phyloP scores from a whole-genome alignment of 2,329 filamentous ascomycete species.

The Arthrobotrys iridis region DNA sequence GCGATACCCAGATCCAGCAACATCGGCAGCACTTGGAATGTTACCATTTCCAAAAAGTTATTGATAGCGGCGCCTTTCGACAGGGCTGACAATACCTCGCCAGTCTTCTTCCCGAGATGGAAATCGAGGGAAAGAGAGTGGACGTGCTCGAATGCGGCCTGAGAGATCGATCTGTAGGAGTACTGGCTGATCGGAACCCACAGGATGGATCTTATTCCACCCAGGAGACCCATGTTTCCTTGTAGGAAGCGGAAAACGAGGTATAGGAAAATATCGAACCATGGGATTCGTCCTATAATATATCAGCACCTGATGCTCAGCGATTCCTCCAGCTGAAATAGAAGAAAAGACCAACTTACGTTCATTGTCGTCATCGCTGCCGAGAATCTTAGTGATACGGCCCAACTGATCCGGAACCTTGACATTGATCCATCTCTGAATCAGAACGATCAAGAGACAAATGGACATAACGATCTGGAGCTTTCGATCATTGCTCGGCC shows the following conservation, averaged over 20 bases:
- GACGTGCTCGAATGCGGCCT: conserved; percentile 96
- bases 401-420: conserved; percentile 85
- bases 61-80: conserved; percentile 98
- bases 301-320: conserved; percentile 19
- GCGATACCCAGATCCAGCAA: conserved; percentile 87
- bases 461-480: conserved; percentile 81
- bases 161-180: conserved; percentile 91
- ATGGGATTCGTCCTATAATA: conserved; percentile 68
- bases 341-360: conserved; percentile 39
- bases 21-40: conserved; percentile 95
- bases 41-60: conserved; percentile 93
- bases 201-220: conserved; percentile 80
- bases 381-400: conserved; percentile 77
- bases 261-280: conserved; percentile 78
- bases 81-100: conserved; percentile 91
- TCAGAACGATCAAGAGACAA: conserved; percentile 81
- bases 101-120: conserved; percentile 94
- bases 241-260: conserved; percentile 83
- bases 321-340: background rate
- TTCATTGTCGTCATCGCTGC: conserved; percentile 66
- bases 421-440: conserved; percentile 86
- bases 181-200: conserved; percentile 99
- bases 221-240: conserved; percentile 86
- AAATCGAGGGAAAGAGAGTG: conserved; percentile 95
- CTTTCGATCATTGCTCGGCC: conserved; percentile 81